phyloP scores from a whole-genome alignment of 2,329 filamentous ascomycete genomes.

The Calycina herbarum region DNA sequence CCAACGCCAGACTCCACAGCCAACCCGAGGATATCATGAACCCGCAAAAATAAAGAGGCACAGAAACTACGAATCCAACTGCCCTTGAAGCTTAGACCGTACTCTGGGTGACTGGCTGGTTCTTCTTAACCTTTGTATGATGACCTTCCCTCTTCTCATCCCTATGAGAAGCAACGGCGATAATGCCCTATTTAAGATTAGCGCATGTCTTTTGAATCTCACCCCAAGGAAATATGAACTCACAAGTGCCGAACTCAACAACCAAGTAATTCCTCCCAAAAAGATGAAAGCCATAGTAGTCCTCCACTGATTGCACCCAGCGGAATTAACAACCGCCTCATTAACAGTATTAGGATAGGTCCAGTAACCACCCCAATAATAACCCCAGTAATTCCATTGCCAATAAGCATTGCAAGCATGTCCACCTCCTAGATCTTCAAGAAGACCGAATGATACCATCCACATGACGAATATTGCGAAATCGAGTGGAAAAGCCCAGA shows the following conservation, averaged over 20 bases:
- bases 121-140: background rate
- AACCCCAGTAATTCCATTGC: constrained; percentile 11
- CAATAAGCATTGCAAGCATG: constrained; percentile 8
- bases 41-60: background rate
- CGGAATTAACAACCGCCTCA: background rate
- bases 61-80: background rate
- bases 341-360: background rate
- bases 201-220: background rate
- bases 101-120: background rate
- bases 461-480: constrained; percentile 9
- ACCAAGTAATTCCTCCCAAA: constrained; percentile 7
- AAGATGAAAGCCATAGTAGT: constrained; percentile 12
- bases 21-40: background rate
- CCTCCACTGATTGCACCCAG: constrained; percentile 11
- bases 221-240: background rate
- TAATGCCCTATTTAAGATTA: background rate
- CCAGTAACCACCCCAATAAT: constrained; percentile 12
- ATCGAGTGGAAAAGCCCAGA: constrained; percentile 9
- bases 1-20: background rate
- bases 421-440: constrained; percentile 7
- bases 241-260: constrained; percentile 6
- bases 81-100: background rate
- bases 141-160: background rate
- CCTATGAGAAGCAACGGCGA: background rate
- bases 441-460: constrained; percentile 12